A percentile compares a stretch with the other conserved stretches of the same genome.
Conservation (phyloP, 106 monocot species). For the Cymbidium sinense region DNA sequence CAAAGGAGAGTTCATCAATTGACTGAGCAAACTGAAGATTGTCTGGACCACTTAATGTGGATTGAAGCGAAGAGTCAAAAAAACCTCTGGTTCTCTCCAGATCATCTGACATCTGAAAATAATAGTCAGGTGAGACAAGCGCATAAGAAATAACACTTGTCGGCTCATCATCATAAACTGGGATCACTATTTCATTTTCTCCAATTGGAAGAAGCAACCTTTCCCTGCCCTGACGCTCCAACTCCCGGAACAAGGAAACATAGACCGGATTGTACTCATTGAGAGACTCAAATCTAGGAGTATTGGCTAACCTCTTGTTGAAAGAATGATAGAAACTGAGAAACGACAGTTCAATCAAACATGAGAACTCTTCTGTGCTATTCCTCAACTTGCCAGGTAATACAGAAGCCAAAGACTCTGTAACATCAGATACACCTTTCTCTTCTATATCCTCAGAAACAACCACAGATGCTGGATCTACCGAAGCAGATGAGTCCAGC, state of each 20-base stretch:
- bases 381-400: constrained; percentile 23
- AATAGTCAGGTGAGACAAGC: constrained; percentile 62
- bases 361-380: constrained; percentile 36
- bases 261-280: constrained; percentile 55
- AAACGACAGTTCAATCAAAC: constrained; percentile 52
- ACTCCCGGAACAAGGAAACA: constrained; percentile 36
- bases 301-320: constrained; percentile 36
- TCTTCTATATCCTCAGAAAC: constrained; percentile 29
- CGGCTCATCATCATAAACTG: constrained; percentile 89
- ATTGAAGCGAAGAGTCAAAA: constrained; percentile 23
- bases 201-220: constrained; percentile 68
- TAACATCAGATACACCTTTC: constrained; percentile 15
- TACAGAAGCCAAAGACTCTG: constrained; percentile 21
- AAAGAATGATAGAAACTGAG: constrained; percentile 40
- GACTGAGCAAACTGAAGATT: constrained; percentile 30
- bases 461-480: constrained; percentile 12
- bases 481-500: constrained; percentile 12
- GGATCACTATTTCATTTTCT: constrained; percentile 55
- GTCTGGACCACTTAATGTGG: constrained; percentile 28
- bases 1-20: constrained; percentile 38
- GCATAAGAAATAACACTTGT: constrained; percentile 84
- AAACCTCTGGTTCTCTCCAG: constrained; percentile 33
- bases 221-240: constrained; percentile 37
- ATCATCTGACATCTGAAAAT: constrained; percentile 52
- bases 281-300: constrained; percentile 26